These are phyloP conservation scores for Daldinia decipiens DNA, from an alignment of 495 filamentous ascomycete species.

Conservation along the genomic window DNA sequence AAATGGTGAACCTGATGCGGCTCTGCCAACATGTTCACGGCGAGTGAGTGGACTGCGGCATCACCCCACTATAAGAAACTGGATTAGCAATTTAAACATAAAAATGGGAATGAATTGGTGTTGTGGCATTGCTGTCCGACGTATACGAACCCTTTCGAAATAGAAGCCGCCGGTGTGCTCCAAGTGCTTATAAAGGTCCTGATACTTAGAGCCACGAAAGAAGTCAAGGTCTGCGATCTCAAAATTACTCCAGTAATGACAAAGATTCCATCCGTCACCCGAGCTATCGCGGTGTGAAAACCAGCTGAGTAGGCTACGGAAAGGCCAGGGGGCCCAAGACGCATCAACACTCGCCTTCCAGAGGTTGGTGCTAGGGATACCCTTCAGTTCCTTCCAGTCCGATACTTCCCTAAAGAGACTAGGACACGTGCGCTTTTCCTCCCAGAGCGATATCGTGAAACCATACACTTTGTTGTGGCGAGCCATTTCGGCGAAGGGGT, in stretches of 20 bases:
- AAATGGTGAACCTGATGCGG: constrained; percentile 64
- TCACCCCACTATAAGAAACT: constrained; percentile 60
- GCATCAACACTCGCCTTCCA: constrained; percentile 55
- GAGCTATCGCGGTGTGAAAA: constrained; percentile 50
- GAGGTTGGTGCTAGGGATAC: constrained; percentile 46
- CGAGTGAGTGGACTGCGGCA: constrained; percentile 63
- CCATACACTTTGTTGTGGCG: constrained; percentile 62
- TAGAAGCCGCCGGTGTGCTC: constrained; percentile 64
- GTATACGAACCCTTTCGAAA: constrained; percentile 57
- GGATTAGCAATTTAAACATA: constrained; percentile 1
- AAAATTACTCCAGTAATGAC: constrained; percentile 69
- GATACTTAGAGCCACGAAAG: constrained; percentile 60
- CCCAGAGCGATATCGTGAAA: constrained; percentile 62
- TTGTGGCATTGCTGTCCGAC: neutral
- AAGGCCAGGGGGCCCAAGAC: constrained; percentile 55
- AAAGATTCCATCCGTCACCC: constrained; percentile 61
- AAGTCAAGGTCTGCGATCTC: constrained; percentile 66
- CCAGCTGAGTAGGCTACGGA: constrained; percentile 50
- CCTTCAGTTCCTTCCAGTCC: constrained; percentile 53
- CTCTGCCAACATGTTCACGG: constrained; percentile 60
- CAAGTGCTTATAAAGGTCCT: constrained; percentile 59
- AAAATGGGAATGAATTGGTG: neutral
- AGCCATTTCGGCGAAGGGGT: constrained; percentile 65
- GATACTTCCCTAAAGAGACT: constrained; percentile 59
- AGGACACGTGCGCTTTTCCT: constrained; percentile 61